phyloP scores from a whole-genome alignment of 176 grass and related monocot species.

The Secale cereale region DNA sequence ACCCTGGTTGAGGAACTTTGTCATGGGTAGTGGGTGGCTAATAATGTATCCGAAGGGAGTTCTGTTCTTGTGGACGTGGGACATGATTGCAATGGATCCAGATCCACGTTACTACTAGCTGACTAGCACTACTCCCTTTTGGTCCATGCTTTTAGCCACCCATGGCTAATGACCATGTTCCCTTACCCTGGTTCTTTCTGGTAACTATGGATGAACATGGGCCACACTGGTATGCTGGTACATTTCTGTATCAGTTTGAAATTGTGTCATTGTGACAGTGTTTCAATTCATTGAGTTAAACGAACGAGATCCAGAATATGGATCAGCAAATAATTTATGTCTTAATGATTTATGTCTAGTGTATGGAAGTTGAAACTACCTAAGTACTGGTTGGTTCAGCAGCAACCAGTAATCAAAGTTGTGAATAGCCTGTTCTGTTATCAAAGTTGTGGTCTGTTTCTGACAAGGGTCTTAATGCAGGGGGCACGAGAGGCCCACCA shows the following conservation, averaged over 20 bases:
- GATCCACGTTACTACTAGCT: not conserved
- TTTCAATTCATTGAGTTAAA: not conserved
- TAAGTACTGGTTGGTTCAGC: not conserved
- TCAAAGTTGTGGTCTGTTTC: not conserved
- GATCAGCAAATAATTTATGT: not conserved
- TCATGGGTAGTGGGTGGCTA: not conserved
- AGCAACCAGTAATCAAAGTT: no score
- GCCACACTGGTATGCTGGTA: not conserved
- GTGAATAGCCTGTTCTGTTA: not conserved
- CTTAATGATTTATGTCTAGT: not conserved
- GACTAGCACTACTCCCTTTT: not conserved
- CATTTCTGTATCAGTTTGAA: not conserved
- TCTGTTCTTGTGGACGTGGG: not conserved
- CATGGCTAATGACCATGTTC: not conserved
- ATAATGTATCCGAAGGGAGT: not conserved
- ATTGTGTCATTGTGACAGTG: not conserved
- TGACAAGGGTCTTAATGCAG: not conserved
- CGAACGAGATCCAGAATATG: not conserved
- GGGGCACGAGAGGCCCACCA: not conserved
- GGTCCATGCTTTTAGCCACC: not conserved
- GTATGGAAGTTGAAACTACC: not conserved
- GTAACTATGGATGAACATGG: not conserved
- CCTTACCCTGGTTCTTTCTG: not conserved
- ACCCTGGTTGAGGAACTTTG: not conserved
- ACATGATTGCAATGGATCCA: not conserved